phyloP scores from a whole-genome alignment of 352 stramenopile genomes.

The Pythium myriotylum region DNA sequence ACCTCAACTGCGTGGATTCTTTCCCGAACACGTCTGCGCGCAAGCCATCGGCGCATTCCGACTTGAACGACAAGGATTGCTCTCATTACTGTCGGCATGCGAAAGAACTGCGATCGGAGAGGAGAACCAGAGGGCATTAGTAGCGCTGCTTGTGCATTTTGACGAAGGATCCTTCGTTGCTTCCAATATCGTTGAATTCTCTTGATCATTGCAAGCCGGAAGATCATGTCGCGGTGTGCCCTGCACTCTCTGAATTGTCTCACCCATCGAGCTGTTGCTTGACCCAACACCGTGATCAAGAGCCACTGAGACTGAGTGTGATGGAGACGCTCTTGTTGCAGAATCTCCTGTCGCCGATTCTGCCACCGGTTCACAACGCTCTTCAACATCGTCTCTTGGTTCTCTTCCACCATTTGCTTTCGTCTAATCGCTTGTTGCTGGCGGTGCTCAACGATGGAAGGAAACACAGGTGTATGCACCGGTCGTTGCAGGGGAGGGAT shows the following conservation, averaged over 20 bases:
- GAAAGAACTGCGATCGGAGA: conserved; percentile 47
- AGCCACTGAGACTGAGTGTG: conserved; percentile 66
- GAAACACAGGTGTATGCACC: conserved; percentile 55
- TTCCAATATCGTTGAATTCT: conserved; percentile 63
- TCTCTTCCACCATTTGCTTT: conserved; percentile 56
- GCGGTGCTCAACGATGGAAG: conserved; percentile 55
- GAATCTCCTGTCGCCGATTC: conserved; percentile 37
- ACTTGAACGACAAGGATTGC: conserved; percentile 46
- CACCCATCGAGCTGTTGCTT: conserved; percentile 42
- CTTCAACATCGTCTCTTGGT: conserved; percentile 39
- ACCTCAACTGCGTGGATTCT: conserved; percentile 36
- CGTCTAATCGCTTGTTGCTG: conserved; percentile 44
- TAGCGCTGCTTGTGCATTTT: conserved; percentile 29
- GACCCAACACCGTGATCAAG: conserved; percentile 42
- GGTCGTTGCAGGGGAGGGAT: conserved; percentile 44
- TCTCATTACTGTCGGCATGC: conserved; percentile 50
- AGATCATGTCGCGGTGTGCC: conserved; percentile 36
- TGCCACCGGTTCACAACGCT: conserved; percentile 59
- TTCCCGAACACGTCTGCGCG: conserved; percentile 26
- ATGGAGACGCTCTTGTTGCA: conserved; percentile 34
- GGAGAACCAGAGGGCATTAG: conserved; percentile 27
- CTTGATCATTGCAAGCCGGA: conserved; percentile 50
- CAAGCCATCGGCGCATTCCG: conserved; percentile 46
- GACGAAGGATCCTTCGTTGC: conserved; percentile 29
- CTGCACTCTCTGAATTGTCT: conserved; percentile 48